These are phyloP conservation scores for Sanghuangporus weigelae DNA, from an alignment of 1,284 basidiomycete species.

Conservation along the genomic window DNA sequence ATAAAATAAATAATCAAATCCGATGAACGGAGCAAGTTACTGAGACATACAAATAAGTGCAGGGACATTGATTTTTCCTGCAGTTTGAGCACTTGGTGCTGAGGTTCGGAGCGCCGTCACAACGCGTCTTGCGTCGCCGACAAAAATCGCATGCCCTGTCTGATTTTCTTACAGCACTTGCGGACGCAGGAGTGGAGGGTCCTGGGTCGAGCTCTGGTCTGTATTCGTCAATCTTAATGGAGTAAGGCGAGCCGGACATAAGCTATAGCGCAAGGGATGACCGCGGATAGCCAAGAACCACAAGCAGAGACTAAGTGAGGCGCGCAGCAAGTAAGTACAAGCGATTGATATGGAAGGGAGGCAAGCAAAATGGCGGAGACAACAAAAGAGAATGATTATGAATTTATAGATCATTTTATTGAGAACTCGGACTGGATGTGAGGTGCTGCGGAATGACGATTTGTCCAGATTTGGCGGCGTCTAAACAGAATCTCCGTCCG, in stretches of 20 bases:
- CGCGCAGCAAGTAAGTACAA: neutral
- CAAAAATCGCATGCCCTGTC: slow-evolving; percentile 71
- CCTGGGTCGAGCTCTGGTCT: slow-evolving; percentile 17
- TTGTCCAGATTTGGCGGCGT: neutral
- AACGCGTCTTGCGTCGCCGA: slow-evolving; percentile 61
- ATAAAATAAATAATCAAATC: neutral
- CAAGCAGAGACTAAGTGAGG: neutral
- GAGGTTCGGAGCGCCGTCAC: slow-evolving; percentile 58
- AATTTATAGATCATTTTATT: neutral
- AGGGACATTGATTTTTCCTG: slow-evolving; percentile 53
- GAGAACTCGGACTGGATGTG: neutral
- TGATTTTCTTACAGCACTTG: slow-evolving; percentile 44
- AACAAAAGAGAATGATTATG: neutral
- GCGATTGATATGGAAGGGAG: neutral
- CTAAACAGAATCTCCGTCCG: slow-evolving; percentile 1
- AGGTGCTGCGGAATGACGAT: slow-evolving; percentile 15
- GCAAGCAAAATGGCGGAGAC: neutral
- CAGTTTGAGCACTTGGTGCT: slow-evolving; percentile 71
- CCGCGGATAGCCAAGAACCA: neutral
- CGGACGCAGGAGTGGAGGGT: slow-evolving; percentile 10
- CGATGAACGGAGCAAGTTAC: neutral
- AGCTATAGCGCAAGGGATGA: neutral
- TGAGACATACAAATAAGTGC: slow-evolving; percentile 64
- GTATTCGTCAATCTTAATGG: slow-evolving; percentile 17
- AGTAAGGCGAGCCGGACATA: neutral